Base-by-base conservation (phyloP, 495 filamentous ascomycete genomes). In the Pseudomonodictys pantanalensis region DNA sequence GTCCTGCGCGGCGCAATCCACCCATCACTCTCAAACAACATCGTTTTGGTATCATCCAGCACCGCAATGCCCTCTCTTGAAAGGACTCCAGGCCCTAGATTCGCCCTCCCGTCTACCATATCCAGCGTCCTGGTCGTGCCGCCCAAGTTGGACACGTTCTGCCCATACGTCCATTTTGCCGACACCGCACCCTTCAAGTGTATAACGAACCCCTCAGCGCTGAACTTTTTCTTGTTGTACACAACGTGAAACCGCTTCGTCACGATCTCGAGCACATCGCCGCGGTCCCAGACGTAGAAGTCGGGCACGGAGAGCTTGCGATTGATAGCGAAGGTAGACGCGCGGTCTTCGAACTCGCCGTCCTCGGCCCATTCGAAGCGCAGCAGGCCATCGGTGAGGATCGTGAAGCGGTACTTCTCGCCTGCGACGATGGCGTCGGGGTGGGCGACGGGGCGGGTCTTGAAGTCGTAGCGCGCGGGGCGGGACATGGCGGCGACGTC, bases 281-380 rank as follows among this genome's bases (percentile, higher is more conserved):
- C 66, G 7, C 56, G 51, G 17, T 80, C 75, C 10, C 72, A 65
- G 23, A 77, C 65, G 3, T 69, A 68, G 63, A 77, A 83, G 18
- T 76, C 62, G 0, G 82, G 82, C 0, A 75, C 71, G 12, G 78
- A 70, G 30, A 80, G 73, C 2, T 68, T 30, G 8, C 82, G 74
- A 55, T 79, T 76, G 46, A 83, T 71, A 22, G 81, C 82, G 52
- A 84, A 75, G n/a, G 75, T 78, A 5, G 79, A 83, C 5, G 75
- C 77, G 20, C 81, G 77, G 67, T 85, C 81, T 64, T 85, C 81
- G 56, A 85, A 85, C 6, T 60, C 64, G 49, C 73, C 68, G 51
- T 85, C 81, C 11, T 70, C 60, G 1, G 81, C 81, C 78, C 79
- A 85, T 70, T 85, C 82, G 56, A 74, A 83, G 20, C 82, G 78